Evolutionary conservation across 1,284 basidiomycete species (phyloP).

Genomic region (Cutaneotrichosporon sp.): DNA sequence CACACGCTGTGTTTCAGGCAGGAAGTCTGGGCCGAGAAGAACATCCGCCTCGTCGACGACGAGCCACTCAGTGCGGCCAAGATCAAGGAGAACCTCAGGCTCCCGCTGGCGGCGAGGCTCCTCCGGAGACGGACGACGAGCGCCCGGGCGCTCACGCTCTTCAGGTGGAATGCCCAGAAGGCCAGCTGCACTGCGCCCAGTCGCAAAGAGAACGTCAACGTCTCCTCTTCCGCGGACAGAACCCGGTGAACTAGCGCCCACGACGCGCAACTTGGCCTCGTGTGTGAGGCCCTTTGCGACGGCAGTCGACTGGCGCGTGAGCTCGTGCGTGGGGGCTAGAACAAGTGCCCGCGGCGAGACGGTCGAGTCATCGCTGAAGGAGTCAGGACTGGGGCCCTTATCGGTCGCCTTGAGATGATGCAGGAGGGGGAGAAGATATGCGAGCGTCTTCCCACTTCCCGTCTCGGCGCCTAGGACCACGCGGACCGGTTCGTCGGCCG

Average conservation of each 20-base stretch:
- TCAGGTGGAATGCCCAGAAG: slow-evolving; percentile 82
- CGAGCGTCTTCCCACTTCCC: slow-evolving; percentile 84
- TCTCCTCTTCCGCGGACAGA: slow-evolving; percentile 20
- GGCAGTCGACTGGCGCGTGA: slow-evolving; percentile 67
- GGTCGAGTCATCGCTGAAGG: neutral
- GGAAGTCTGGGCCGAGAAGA: slow-evolving; percentile 77
- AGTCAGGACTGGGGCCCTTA: neutral
- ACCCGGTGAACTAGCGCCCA: slow-evolving; percentile 58
- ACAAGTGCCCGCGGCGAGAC: slow-evolving; percentile 64
- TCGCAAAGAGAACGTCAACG: slow-evolving; percentile 70
- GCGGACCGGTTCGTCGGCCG: slow-evolving; percentile 22
- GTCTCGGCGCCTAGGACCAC: slow-evolving; percentile 78
- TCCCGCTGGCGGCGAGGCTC: neutral
- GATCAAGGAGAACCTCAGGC: slow-evolving; percentile 4
- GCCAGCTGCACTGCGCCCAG: slow-evolving; percentile 71
- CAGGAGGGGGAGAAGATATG: slow-evolving; percentile 75
- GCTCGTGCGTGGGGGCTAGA: slow-evolving; percentile 80
- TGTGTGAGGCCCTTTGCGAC: slow-evolving; percentile 72
- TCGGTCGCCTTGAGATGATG: slow-evolving; percentile 63
- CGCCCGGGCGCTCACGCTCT: slow-evolving; percentile 2
- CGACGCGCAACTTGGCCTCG: slow-evolving; percentile 64
- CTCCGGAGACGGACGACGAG: neutral
- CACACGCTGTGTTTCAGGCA: slow-evolving; percentile 61
- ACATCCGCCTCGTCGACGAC: slow-evolving; percentile 84
- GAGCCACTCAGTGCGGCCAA: slow-evolving; percentile 65